Evolutionary conservation across 257 asterid genomes (phyloP), one percentile per base, ranked within the genome.

Genomic region (Solanum chiquidenum): DNA sequence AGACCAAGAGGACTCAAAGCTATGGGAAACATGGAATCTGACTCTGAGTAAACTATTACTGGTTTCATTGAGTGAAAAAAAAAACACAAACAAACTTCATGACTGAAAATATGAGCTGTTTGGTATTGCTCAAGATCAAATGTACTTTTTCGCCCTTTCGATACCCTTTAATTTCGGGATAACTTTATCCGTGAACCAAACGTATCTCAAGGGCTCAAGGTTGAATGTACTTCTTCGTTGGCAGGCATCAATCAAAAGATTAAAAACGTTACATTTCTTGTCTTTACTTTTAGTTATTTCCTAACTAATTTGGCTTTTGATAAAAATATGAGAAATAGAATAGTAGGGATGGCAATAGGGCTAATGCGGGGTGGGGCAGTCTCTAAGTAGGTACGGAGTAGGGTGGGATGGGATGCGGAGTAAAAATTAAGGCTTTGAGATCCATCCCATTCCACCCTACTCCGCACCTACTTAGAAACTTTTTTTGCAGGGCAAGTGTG

Each of bases 1-100:
- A 92, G 94, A 88, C 92, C 92, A 52, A 90, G 94, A 89, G 94
- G 94, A 75, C 89, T 92, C 23, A 91, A 91, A 90, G 92, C 93
- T 9, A 92, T 91, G 94, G 92, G 94, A 49, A 91, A 88, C 88
- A 80, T 90, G 90, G 94, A 92, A 16, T 92, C 94, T 12, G 93
- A 91, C n/a, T 91, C 94, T 1, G 94, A 92, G 91, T 90, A 90
- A 52, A 49, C 49, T 55, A 33, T 14, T 29, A 35, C 9, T 27
- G 27, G 23, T 9, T 80, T 29, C 42, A 29, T 64, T 20, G 69
- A 25, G 60, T 83, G 16, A 27, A 29, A 37, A 44, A n/a, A 46
- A 46, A 11, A 38, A 37, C 27, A 37, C 27, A 1, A 44, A 44
- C 12, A 44, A 12, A 80, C 66, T 18, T 25, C 9, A 27, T 27